Conservation (phyloP, 2,329 filamentous ascomycete genomes). For the Ambrosiella cleistominuta region DNA sequence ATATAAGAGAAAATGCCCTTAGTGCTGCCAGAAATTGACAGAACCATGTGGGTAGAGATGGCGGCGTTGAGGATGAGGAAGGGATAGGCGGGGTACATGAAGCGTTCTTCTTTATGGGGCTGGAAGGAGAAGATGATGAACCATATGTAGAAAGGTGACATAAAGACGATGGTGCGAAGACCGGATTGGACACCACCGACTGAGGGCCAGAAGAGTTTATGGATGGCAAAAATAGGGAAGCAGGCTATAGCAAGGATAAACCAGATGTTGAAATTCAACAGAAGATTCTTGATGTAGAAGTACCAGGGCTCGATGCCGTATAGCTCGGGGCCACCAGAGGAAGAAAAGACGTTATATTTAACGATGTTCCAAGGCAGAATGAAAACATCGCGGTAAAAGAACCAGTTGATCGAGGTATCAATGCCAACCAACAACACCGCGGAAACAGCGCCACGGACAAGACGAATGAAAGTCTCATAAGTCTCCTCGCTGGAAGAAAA, state of each 20-base stretch:
- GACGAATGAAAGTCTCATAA: conserved; percentile 39
- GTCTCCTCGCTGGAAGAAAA: conserved; percentile 41
- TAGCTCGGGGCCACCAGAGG: conserved; percentile 66
- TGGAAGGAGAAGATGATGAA: conserved; percentile 78
- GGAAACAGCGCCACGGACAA: conserved; percentile 49
- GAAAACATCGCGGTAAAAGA: conserved; percentile 67
- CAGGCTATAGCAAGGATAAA: conserved; percentile 62
- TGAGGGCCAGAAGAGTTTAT: conserved; percentile 47
- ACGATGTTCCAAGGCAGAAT: conserved; percentile 85
- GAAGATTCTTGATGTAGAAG: conserved; percentile 82
- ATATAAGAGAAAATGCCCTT: conserved; percentile 52
- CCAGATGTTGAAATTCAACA: conserved; percentile 93
- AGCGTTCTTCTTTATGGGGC: conserved; percentile 93
- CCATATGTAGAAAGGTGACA: conserved; percentile 87
- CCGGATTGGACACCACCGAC: conserved; percentile 49
- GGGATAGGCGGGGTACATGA: conserved; percentile 96
- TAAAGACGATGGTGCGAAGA: conserved; percentile 59
- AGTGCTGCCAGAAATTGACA: conserved; percentile 57
- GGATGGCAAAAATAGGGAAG: conserved; percentile 57
- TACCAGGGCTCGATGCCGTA: conserved; percentile 96
- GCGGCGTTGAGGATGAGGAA: conserved; percentile 79
- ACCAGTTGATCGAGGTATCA: conserved; percentile 57
- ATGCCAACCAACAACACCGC: conserved; percentile 47
- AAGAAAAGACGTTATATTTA: conserved; percentile 83
- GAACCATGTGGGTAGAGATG: conserved; percentile 62